Base-by-base conservation (phyloP, 371 early-diverging fungal species). In the Thermomucor indicae-seudaticae region DNA sequence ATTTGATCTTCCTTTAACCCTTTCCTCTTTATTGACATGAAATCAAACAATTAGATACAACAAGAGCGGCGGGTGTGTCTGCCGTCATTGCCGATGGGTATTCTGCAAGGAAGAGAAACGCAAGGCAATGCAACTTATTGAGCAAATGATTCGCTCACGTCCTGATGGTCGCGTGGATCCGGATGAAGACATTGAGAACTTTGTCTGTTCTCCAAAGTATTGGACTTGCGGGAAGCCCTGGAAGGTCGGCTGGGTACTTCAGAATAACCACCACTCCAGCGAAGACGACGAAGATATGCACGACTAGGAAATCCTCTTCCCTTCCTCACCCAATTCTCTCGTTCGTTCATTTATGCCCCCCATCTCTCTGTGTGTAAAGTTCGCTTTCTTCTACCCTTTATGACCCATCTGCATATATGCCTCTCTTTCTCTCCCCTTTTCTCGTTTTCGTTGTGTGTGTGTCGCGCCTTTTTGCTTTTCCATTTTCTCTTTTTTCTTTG, bases 101-200 rank as follows among this genome's bases (percentile, higher is more conserved):
- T 60, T 75, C 29, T 75, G 71, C 50, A 75, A 75, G 53, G 75
- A 75, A 60, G 75, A 75, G 54, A 70, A 71, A 34, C 61, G 70
- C 7, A 75, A 75, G 43, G 75, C 72, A 12, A 43, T 71, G 57
- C 61, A 68, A 40, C 58, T 56, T 24, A 69, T 75, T 47, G 65
- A 66, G 38, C 53, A 53, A 5, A 75, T 75, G 75, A 62, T 69
- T 6, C 55, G 49, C 17, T 51, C 47, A 38, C 55, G 70, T n/a
- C 64, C 68, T 10, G 55, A 65, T 47, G 67, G 70, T 12, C 42
- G 45, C 24, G 32, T 75, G 34, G 65, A 59, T 47, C 63, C 55
- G 25, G 59, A 71, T 19, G 75, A 75, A 47, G 59, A 65, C 20
- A 71, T 75, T 47, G 65, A 62, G 38, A 57, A 59, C 17, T 71